Conservation (phyloP, 2,329 filamentous ascomycete species). For the Nemania abortiva region DNA sequence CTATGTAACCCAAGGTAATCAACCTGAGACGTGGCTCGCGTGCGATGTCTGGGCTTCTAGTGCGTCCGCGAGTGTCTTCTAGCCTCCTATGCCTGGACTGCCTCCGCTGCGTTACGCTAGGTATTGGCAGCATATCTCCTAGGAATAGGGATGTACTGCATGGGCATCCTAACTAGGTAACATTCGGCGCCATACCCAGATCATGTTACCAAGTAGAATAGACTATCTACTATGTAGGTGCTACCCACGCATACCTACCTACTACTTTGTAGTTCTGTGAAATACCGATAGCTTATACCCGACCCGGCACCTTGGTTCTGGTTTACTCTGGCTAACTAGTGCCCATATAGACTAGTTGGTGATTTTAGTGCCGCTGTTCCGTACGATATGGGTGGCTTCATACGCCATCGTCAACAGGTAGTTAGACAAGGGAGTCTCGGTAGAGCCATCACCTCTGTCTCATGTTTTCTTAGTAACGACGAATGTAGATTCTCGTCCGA, state of each 20-base stretch:
- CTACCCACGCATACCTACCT: too few species aligned
- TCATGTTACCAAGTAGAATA: too few species aligned
- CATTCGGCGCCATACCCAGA: slow-evolving; percentile 3
- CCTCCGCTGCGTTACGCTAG: neutral
- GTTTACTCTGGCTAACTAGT: too few species aligned
- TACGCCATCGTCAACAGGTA: neutral
- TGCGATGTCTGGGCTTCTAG: neutral
- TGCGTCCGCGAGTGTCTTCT: neutral
- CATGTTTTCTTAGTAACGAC: neutral
- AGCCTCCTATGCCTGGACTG: neutral
- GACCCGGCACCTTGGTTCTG: too few species aligned
- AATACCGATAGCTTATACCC: too few species aligned
- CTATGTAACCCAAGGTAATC: neutral
- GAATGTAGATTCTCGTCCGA: neutral
- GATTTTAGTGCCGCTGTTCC: too few species aligned
- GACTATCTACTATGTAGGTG: too few species aligned
- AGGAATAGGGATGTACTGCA: neutral
- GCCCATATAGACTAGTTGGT: too few species aligned
- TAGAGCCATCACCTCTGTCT: neutral
- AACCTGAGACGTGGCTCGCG: slow-evolving; percentile 12
- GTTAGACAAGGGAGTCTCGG: too few species aligned
- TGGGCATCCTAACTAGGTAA: neutral
- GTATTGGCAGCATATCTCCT: neutral
- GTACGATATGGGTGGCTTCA: neutral
- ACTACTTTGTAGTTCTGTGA: too few species aligned